Base-by-base conservation (phyloP, 2,329 filamentous ascomycete genomes). In the Teratosphaeria viscida region DNA sequence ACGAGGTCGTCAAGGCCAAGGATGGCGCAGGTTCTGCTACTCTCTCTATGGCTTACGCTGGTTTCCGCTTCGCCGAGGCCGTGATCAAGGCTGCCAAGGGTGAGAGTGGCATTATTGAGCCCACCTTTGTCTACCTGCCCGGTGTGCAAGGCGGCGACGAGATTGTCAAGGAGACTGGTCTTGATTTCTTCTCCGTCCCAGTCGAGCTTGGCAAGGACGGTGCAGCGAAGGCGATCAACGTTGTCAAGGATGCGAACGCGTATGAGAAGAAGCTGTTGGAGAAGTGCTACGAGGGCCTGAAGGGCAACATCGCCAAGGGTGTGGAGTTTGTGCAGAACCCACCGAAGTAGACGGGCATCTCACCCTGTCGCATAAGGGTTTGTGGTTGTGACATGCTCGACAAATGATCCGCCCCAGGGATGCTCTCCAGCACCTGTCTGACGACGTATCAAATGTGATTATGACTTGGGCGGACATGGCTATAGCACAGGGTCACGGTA, bases 1-100 rank as follows among this genome's bases (percentile, higher is more conserved):
- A 99, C 69, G 91, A 96, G 80, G 91, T 96, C 64, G 91, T 96
- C 75, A 86, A 92, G 82, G 91, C 91, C 74, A 96, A 96, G 85
- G 89, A 94, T 66, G 91, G 91, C 71, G 86, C 86, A 72, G 91
- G 91, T 65, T 95, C 90, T 62, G 91, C 91, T 66, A 96, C 91
- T 61, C 83, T 96, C 58, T 95, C 90, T 70, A 96, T 96, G 91
- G 91, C 91, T 62, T 95, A 91, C 74, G 94, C 94, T 67, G 94
- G 94, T 67, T 97, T 86, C 85, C 88, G 91, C 71, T 97, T 97
- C 73, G 90, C 94, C 69, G 91, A 97, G 82, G 91, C 92, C 79
- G 82, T 99, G 61, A 85, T 99, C 73, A 91, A 88, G 80, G 94
- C 92, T 68, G 76, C 81, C 71, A 89, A 89, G 78, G 94, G 94